These are phyloP conservation scores for Suillus subluteus DNA, from an alignment of 768 basidiomycete species.

Conservation along the genomic window DNA sequence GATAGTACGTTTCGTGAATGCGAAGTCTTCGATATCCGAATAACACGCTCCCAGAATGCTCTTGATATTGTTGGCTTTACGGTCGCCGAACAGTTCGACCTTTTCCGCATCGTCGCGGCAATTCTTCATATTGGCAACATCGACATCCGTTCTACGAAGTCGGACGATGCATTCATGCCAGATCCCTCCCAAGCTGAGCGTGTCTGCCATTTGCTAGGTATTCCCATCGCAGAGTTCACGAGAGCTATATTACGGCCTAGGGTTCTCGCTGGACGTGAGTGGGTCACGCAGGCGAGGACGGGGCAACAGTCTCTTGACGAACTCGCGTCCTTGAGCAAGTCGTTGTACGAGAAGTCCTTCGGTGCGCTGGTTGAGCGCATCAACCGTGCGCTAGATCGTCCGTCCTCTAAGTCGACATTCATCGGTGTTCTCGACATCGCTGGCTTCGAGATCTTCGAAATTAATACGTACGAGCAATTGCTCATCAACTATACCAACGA, in stretches of 20 bases:
- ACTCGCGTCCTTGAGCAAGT: slow-evolving; percentile 89
- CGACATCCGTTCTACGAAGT: slow-evolving; percentile 72
- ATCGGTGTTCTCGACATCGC: slow-evolving; percentile 99
- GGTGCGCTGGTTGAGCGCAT: slow-evolving; percentile 92
- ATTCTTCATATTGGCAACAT: slow-evolving; percentile 98
- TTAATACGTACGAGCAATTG: slow-evolving; percentile 96
- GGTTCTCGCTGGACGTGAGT: slow-evolving; percentile 93
- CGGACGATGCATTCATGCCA: slow-evolving; percentile 78
- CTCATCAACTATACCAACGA: slow-evolving; percentile 99
- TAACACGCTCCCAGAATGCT: slow-evolving; percentile 55
- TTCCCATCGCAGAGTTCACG: slow-evolving; percentile 85
- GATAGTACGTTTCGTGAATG: slow-evolving; percentile 48
- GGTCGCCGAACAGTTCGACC: slow-evolving; percentile 80
- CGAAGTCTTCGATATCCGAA: not conserved
- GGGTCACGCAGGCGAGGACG: slow-evolving; percentile 93
- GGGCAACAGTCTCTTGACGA: slow-evolving; percentile 93
- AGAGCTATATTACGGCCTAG: slow-evolving; percentile 88
- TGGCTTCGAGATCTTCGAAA: slow-evolving; percentile 96
- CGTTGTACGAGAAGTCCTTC: slow-evolving; percentile 96
- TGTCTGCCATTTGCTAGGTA: slow-evolving; percentile 89
- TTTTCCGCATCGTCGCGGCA: slow-evolving; percentile 93
- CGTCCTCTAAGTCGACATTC: slow-evolving; percentile 89
- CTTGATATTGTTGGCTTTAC: slow-evolving; percentile 91
- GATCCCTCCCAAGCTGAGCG: slow-evolving; percentile 86
- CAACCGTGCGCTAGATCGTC: slow-evolving; percentile 92